phyloP scores from a whole-genome alignment of 2,329 filamentous ascomycete species.

The Macroventuria anomochaeta region DNA sequence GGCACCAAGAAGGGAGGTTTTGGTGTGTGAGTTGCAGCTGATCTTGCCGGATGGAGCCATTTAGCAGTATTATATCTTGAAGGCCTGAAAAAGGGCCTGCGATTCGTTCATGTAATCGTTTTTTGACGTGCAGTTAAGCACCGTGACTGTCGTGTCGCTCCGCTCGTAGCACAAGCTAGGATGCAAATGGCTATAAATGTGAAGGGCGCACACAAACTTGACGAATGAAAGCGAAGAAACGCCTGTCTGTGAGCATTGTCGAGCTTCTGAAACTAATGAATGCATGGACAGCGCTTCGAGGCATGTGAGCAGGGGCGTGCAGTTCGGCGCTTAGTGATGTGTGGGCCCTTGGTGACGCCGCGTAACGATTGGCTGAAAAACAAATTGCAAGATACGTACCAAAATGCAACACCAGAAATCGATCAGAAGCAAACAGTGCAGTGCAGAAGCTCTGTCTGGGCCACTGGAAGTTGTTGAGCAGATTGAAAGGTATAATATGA shows the following conservation, averaged over 20 bases:
- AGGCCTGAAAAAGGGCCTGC: neutral
- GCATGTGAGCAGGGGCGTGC: constrained; percentile 1
- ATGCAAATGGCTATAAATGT: neutral
- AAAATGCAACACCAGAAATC: neutral
- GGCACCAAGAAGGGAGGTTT: constrained; percentile 2
- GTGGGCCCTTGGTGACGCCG: constrained; percentile 1
- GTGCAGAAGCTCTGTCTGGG: too few species aligned
- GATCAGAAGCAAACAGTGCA: neutral
- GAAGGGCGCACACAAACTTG: neutral
- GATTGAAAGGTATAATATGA: neutral
- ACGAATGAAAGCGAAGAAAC: neutral
- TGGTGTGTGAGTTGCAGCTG: constrained; percentile 2
- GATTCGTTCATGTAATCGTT: constrained; percentile 10
- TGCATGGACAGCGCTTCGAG: constrained; percentile 19
- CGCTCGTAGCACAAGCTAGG: constrained; percentile 6
- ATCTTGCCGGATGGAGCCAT: constrained; percentile 7
- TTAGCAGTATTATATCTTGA: neutral
- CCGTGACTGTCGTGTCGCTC: constrained; percentile 26
- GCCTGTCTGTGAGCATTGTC: neutral
- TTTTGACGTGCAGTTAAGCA: constrained; percentile 25
- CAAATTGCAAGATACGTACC: neutral
- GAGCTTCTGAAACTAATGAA: constrained; percentile 10
- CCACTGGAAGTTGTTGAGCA: neutral
- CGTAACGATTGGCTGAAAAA: constrained; percentile 3
- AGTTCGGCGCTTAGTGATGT: constrained; percentile 13